Percentiles rank a stretch among this genome's conserved stretches.
Evolutionary conservation across 1,284 basidiomycete genomes (phyloP).

Genomic region (Xanthoconium separans): DNA sequence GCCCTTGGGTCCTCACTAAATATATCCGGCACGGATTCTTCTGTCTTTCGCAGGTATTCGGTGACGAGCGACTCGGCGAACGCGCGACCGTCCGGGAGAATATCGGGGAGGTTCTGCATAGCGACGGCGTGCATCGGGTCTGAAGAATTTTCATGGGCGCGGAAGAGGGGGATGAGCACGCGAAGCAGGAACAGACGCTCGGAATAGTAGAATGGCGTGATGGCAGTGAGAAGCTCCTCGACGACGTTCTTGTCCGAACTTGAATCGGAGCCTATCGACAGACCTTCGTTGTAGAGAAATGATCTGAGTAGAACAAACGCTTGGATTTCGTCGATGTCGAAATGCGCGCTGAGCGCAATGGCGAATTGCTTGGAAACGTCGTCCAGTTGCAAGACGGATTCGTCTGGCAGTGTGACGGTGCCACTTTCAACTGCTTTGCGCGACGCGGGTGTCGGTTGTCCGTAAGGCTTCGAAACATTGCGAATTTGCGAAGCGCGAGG

Average conservation of each 20-base stretch:
- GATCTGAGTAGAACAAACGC: constrained; percentile 71
- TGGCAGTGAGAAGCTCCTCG: constrained; percentile 64
- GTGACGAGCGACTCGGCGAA: constrained; percentile 58
- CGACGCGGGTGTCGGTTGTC: constrained; percentile 64
- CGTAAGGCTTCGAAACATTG: constrained; percentile 59
- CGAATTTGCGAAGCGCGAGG: constrained; percentile 57
- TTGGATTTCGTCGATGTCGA: constrained; percentile 76
- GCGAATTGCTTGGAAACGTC: constrained; percentile 67
- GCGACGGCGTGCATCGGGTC: constrained; percentile 59
- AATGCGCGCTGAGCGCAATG: constrained; percentile 65
- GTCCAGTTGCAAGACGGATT: constrained; percentile 58
- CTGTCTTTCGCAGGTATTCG: constrained; percentile 58
- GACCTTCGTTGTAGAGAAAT: constrained; percentile 77
- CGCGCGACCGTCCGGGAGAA: constrained; percentile 59
- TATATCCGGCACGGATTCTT: constrained; percentile 50
- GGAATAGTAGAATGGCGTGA: constrained; percentile 78
- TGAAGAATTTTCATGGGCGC: constrained; percentile 55
- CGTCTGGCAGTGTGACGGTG: constrained; percentile 63
- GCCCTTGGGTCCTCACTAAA: constrained; percentile 56
- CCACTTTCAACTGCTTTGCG: constrained; percentile 64
- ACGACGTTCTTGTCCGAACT: constrained; percentile 41
- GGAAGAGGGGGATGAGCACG: constrained; percentile 59
- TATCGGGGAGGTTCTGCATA: constrained; percentile 50
- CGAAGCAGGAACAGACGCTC: constrained; percentile 73
- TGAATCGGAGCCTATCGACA: constrained; percentile 50